These are phyloP conservation scores for Phytopythium chamaehyphon DNA, from an alignment of 352 stramenopile genomes.

Conservation along the genomic window DNA sequence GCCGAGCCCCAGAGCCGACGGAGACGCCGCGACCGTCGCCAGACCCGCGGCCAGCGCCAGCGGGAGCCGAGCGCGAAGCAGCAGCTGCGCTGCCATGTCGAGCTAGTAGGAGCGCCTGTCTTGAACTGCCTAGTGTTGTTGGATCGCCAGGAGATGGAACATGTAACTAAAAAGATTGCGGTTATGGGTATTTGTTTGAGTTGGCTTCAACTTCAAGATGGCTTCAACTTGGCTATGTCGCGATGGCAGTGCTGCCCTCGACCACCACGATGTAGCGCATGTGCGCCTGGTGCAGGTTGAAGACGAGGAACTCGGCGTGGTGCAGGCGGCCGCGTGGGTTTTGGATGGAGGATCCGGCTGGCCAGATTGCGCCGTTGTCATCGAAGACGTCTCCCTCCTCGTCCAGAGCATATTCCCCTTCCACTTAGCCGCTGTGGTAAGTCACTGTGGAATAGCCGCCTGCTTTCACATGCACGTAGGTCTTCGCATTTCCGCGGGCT, in stretches of 20 bases:
- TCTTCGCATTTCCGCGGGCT: too few relatives aligned
- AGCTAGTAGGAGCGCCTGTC: not conserved
- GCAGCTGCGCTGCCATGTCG: constrained; percentile 23
- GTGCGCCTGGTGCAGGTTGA: constrained; percentile 47
- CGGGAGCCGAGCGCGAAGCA: constrained; percentile 19
- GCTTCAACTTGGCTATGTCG: not conserved
- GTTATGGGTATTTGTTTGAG: too few relatives aligned
- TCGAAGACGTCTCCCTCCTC: too few relatives aligned
- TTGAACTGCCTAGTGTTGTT: not conserved
- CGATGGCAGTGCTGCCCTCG: not conserved
- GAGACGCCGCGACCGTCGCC: too few relatives aligned
- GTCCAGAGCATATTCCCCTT: too few relatives aligned
- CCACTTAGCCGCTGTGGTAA: too few relatives aligned
- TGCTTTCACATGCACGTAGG: too few relatives aligned
- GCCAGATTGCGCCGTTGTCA: too few relatives aligned
- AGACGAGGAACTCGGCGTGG: constrained; percentile 64
- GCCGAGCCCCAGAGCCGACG: not conserved
- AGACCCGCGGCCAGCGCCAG: constrained; percentile 12
- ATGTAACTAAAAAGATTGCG: too few relatives aligned
- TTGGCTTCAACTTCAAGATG: not conserved
- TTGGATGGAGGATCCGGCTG: too few relatives aligned
- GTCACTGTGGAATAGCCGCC: too few relatives aligned
- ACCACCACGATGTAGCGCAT: not conserved
- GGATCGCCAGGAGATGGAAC: not conserved
- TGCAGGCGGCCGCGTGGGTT: constrained; percentile 8